phyloP scores from a whole-genome alignment of 2,329 filamentous ascomycete species.

The Trichoderma koningii region DNA sequence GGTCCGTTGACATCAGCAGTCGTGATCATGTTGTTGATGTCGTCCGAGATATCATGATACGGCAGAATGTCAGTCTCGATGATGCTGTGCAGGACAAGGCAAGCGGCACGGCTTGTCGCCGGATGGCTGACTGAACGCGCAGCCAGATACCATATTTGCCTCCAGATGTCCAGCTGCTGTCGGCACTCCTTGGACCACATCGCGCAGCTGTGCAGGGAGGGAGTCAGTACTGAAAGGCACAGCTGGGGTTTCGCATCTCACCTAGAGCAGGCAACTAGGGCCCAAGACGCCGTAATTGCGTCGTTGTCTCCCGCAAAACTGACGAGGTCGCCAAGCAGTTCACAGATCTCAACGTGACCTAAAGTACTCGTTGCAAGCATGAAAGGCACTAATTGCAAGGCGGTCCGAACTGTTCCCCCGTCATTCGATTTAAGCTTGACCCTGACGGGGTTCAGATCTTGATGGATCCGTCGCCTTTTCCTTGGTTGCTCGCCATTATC shows the following conservation, averaged over 20 bases:
- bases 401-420: constrained; percentile 49
- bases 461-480: constrained; percentile 53
- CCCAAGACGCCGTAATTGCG: constrained; percentile 70
- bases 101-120: constrained; percentile 74
- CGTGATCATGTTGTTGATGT: constrained; percentile 70
- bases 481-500: constrained; percentile 51
- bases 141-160: constrained; percentile 42
- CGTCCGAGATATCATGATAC: constrained; percentile 67
- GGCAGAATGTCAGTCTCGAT: constrained; percentile 66
- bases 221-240: constrained; percentile 30
- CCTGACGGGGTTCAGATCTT: constrained; percentile 49
- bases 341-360: constrained; percentile 53
- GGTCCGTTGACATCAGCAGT: constrained; percentile 83
- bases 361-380: constrained; percentile 52
- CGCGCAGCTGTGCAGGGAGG: constrained; percentile 37
- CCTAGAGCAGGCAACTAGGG: constrained; percentile 80
- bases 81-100: constrained; percentile 69
- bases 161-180: constrained; percentile 32
- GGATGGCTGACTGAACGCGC: constrained; percentile 70
- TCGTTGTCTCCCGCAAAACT: constrained; percentile 70
- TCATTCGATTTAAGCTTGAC: constrained; percentile 52
- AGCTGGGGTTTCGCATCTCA: constrained; percentile 44
- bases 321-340: constrained; percentile 60
- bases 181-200: constrained; percentile 39
- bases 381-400: constrained; percentile 61